Base-by-base conservation (phyloP, 1,284 basidiomycete species). In the Ceratobasidium sp. region DNA sequence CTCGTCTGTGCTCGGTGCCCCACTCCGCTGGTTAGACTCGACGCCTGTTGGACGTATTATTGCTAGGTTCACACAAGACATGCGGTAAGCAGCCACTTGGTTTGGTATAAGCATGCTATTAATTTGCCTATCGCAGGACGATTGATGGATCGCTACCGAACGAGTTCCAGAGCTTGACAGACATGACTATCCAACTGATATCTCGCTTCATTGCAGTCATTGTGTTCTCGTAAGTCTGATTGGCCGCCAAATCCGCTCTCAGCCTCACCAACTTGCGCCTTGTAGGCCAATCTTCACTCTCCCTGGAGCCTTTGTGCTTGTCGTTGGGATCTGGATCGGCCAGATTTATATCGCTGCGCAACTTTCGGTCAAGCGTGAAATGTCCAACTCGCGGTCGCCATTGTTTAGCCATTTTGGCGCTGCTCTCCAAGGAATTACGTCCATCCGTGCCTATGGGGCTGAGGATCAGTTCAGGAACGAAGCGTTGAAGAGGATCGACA, bases 351-450 rank as follows among this genome's bases (percentile, higher is more conserved):
- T 92, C 77, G 86, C 86, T 76, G 87, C 88, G 18, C 91, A 93
- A 78, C 81, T 92, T 30, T 86, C 88, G 14, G 88, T 92, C 58
- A 93, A 92, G 77, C 84, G 88, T 23, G 48, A 56, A 33, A 88
- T 88, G 87, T 87, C 85, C 48, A 90, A 90, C 78, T 85, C 87
- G 8, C 85, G 84, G 74, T 83, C 87, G 3, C 90, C 90, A 0
- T 85, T 92, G 5, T 83, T 91, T 73, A 72, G 60, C n/a, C 36
- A 79, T 90, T 79, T 70, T 62, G 79, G 63, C 16, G 74, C 67
- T 53, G 62, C 74, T n/a, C 64, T 75, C 25, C 18, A 44, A 36
- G 73, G 72, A 5, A 49, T 74, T 62, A 81, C 81, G 7, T 82
- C 81, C 5, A 82, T 83, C 48, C 64, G 76, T 23, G 76, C 76